A percentile compares a stretch with the other conserved stretches of the same genome.
Evolutionary conservation across 768 basidiomycete species (phyloP).

Genomic region (Psilocybe sp.): DNA sequence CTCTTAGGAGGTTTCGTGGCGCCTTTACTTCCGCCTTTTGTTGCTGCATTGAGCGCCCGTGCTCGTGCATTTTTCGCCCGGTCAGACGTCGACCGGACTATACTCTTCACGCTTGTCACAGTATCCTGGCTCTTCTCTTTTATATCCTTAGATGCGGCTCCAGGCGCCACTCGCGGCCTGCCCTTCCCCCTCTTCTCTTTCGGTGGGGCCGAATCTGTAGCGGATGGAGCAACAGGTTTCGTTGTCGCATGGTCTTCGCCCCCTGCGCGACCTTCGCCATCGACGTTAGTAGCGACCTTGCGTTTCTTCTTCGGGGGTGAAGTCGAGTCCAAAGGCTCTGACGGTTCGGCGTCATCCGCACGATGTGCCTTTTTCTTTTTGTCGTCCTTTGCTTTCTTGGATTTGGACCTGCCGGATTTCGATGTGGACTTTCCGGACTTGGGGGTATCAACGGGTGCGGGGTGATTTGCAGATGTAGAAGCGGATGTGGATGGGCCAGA

Average conservation of each 20-base stretch:
- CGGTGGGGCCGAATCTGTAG: constrained; percentile 2
- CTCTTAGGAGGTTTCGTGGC: not conserved
- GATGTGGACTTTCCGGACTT: constrained; percentile 6
- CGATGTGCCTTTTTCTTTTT: constrained; percentile 1
- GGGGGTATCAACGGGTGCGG: not conserved
- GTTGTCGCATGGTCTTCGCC: not conserved
- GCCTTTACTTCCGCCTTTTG: constrained; percentile 10
- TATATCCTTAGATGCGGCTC: not conserved
- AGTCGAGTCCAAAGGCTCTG: not conserved
- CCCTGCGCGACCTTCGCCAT: not conserved
- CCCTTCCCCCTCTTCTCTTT: constrained; percentile 4
- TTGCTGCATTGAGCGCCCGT: constrained; percentile 18
- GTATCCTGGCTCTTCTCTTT: not conserved
- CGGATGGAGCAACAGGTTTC: not conserved
- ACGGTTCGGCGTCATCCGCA: not conserved
- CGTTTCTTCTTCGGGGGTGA: constrained; percentile 22
- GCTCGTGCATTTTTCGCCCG: constrained; percentile 36
- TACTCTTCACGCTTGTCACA: constrained; percentile 24
- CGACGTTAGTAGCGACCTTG: constrained; percentile 8
- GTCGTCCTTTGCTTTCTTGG: constrained; percentile 1
- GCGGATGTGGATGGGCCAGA: not conserved
- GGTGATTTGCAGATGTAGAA: no score
- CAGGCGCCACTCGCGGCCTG: not conserved
- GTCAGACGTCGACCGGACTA: constrained; percentile 33
- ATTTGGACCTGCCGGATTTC: not conserved